Base-by-base conservation (phyloP, 352 stramenopile genomes). In the Pythium guiyangense region DNA sequence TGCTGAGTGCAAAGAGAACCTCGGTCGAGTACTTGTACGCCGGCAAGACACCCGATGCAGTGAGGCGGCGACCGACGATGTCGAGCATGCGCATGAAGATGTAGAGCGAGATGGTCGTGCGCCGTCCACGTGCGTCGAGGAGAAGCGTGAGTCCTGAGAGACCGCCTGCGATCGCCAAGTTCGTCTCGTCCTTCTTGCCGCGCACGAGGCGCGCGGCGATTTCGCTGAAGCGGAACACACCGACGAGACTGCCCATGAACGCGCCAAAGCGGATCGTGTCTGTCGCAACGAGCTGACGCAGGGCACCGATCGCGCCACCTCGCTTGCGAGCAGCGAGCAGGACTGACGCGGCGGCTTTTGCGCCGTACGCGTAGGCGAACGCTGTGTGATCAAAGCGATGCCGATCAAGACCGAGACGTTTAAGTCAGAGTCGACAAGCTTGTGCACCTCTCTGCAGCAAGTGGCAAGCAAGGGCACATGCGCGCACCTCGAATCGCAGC, bases 31-130 rank as follows among this genome's bases (percentile, higher is more conserved):
- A 88, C 31, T 71, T 59, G 68, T 71, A 84, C 20, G 68, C 70
- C 1, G 79, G 78, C 17, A 92, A 56, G 35, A 71, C 57, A 6
- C 71, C 73, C 26, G 74, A 70, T 4, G 74, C 73, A 48, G 73
- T 78, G 35, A 92, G 67, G 52, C 90, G 81, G 46, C 85, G 81
- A 20, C 80, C 79, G 12, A 92, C 71, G 8, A 95, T 72, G 60
- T 95, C 82, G 31, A 95, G 64, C 81, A 92, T 91, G 43, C 83
- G 80, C 40, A 93, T 75, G 56, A 95, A 92, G 50, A 92, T 84
- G 64, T 95, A 95, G 43, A 95, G 69, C 56, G 85, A 77, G 51
- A 93, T 87, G 27, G 81, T 87, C 35, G 47, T 82, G 14, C 83
- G 81, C 10, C 85, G 73, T 9, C 68, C 69, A 6, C 70, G 67